These are phyloP conservation scores for Albifimbria verrucaria DNA, from an alignment of 2,329 filamentous ascomycete species.

Conservation along the genomic window DNA sequence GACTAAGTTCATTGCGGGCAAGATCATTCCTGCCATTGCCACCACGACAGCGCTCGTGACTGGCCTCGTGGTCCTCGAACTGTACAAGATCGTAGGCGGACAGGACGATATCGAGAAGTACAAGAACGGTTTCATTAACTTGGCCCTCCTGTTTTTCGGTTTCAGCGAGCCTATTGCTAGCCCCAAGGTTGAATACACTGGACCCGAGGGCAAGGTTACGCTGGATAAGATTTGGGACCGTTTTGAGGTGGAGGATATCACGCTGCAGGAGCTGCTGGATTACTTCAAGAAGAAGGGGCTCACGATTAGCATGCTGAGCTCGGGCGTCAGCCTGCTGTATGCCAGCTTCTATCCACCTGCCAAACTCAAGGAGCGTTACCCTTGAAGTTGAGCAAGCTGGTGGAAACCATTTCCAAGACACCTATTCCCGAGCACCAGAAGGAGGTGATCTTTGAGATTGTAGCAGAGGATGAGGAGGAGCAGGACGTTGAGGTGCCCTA, in stretches of 20 bases:
- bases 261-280: constrained; percentile 77
- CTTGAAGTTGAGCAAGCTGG: constrained; percentile 83
- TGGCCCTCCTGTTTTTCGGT: constrained; percentile 94
- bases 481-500: constrained; percentile 98
- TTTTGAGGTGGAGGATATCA: constrained; percentile 86
- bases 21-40: constrained; percentile 98
- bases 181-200: constrained; percentile 86
- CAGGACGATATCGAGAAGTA: constrained; percentile 97
- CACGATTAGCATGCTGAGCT: constrained; percentile 88
- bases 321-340: constrained; percentile 92
- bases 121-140: constrained; percentile 98
- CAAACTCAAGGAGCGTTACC: constrained; percentile 77
- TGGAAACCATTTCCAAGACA: constrained; percentile 89
- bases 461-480: constrained; percentile 80
- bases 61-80: constrained; percentile 84
- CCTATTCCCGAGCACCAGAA: constrained; percentile 86
- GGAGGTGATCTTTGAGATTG: constrained; percentile 95
- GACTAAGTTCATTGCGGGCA: constrained; percentile 99
- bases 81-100: constrained; percentile 95
- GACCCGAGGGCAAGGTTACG: constrained; percentile 72
- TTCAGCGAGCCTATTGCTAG: constrained; percentile 96
- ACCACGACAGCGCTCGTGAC: constrained; percentile 96
- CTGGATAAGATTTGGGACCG: constrained; percentile 98
- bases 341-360: constrained; percentile 82
- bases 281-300: constrained; percentile 80